These are phyloP conservation scores for Colletotrichum abscissum DNA, from an alignment of 2,329 filamentous ascomycete species.

Conservation along the genomic window DNA sequence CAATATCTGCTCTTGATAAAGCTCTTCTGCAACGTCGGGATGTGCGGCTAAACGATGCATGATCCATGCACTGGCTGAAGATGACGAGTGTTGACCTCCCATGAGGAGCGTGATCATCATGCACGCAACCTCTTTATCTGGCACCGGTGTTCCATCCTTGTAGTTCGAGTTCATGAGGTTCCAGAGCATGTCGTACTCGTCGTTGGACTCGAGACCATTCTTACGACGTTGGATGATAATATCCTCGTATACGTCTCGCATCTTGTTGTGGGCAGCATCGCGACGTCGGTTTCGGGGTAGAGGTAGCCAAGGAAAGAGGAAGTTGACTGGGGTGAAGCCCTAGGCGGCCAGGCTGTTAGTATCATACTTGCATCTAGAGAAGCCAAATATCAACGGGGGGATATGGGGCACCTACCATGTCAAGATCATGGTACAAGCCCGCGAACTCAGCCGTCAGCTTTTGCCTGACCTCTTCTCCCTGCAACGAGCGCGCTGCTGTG, in stretches of 20 bases:
- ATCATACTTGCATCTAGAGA: too few relatives aligned
- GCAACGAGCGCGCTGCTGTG: slow-evolving; percentile 80
- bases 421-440: slow-evolving; percentile 81
- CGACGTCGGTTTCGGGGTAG: background rate
- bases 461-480: slow-evolving; percentile 80
- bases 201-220: background rate
- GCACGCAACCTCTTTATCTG: slow-evolving; percentile 82
- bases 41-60: slow-evolving; percentile 77
- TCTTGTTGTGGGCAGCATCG: background rate
- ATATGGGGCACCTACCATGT: slow-evolving; percentile 63
- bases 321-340: background rate
- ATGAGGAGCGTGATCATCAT: slow-evolving; percentile 91
- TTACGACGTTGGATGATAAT: background rate
- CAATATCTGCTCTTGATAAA: slow-evolving; percentile 53
- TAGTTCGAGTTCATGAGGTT: slow-evolving; percentile 56
- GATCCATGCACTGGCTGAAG: slow-evolving; percentile 82
- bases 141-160: slow-evolving; percentile 76
- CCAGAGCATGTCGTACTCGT: background rate
- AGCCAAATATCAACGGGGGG: too few relatives aligned
- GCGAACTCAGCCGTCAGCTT: slow-evolving; percentile 79
- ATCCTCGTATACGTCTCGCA: background rate
- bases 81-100: slow-evolving; percentile 85
- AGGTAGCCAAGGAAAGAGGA: background rate
- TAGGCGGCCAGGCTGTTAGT: slow-evolving; percentile 53
- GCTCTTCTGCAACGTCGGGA: slow-evolving; percentile 75